Conservation (phyloP, 768 basidiomycete genomes). For the Cyclocybe cylindracea region DNA sequence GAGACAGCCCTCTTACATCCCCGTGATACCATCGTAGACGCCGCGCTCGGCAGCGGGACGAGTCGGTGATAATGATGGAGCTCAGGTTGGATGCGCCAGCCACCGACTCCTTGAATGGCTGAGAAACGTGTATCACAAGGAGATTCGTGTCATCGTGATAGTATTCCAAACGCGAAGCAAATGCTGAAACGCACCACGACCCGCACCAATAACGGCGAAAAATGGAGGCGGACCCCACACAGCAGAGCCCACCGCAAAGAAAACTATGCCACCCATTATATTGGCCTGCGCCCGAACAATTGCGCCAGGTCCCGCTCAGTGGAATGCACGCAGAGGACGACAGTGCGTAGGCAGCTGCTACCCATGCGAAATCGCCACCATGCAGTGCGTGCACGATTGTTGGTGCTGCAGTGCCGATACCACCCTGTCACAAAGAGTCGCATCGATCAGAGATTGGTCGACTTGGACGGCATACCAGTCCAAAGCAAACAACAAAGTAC, state of each 20-base stretch:
- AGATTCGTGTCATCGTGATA: not conserved
- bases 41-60: conserved; percentile 48
- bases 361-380: conserved; percentile 43
- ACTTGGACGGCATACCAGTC: conserved; percentile 13
- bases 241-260: conserved; percentile 44
- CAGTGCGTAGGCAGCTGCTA: conserved; percentile 44
- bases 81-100: conserved; percentile 37
- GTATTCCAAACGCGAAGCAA: not conserved
- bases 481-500: conserved; percentile 13
- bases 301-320: conserved; percentile 36
- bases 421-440: conserved; percentile 21
- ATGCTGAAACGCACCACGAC: conserved; percentile 25
- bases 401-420: conserved; percentile 41
- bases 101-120: conserved; percentile 43
- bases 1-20: conserved; percentile 22
- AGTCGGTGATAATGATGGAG: conserved; percentile 47
- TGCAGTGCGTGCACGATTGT: conserved; percentile 39
- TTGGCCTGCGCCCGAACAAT: conserved; percentile 38
- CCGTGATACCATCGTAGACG: conserved; percentile 34
- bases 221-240: conserved; percentile 43
- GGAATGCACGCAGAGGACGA: conserved; percentile 42
- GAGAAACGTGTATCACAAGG: not conserved
- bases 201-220: conserved; percentile 45
- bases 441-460: not conserved
- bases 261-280: conserved; percentile 28